phyloP scores from a whole-genome alignment of 441 rosid species.

The Syzygium malaccense region DNA sequence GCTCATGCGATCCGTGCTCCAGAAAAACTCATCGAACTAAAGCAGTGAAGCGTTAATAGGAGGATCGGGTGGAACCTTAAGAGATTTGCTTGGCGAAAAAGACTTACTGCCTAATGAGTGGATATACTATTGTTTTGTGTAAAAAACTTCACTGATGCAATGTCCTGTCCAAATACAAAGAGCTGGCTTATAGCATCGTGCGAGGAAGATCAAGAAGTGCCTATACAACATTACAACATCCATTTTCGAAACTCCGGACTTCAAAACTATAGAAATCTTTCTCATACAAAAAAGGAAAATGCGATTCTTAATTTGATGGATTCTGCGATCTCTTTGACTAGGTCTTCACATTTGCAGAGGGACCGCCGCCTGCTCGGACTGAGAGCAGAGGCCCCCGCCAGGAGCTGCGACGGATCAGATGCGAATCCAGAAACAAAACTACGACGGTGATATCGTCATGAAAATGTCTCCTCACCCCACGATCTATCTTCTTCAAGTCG shows the following conservation, averaged over 20 bases:
- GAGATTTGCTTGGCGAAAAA: background rate
- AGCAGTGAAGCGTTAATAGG: background rate
- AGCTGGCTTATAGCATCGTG: background rate
- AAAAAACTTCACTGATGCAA: background rate
- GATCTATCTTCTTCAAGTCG: constrained; percentile 83
- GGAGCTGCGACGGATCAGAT: constrained; percentile 33
- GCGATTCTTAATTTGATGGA: background rate
- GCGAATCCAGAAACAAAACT: constrained; percentile 66
- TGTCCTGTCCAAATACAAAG: background rate
- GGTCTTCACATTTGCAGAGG: constrained; percentile 14
- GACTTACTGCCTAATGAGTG: background rate
- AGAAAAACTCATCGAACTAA: background rate
- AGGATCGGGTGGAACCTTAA: background rate
- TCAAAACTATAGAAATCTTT: background rate
- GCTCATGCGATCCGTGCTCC: background rate
- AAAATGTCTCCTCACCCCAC: constrained; percentile 92
- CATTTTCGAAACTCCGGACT: background rate
- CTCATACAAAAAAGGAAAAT: background rate
- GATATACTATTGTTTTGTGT: background rate
- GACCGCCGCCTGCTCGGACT: constrained; percentile 38
- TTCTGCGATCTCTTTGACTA: background rate
- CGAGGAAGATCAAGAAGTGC: background rate
- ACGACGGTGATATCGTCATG: constrained; percentile 86
- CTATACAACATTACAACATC: background rate
- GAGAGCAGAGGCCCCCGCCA: constrained; percentile 41